Evolutionary conservation across 805 yeast species (phyloP).

Genomic region (Phaffomyces thermotolerans): DNA sequence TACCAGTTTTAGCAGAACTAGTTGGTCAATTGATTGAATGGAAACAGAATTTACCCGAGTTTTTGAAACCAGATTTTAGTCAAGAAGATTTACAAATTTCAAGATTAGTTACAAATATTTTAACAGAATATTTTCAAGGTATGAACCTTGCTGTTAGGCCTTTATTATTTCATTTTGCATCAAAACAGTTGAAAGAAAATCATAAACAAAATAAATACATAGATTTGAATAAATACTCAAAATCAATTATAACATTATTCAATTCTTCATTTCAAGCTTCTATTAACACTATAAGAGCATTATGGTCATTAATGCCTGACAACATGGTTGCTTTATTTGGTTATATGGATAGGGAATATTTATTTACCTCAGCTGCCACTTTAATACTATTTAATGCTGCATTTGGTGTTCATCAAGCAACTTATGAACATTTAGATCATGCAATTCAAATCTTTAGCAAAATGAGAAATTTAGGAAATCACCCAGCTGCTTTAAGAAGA

Average conservation of each 20-base stretch:
- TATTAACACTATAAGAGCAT: constrained; percentile 61
- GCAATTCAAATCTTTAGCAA: constrained; percentile 61
- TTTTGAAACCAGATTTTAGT: constrained; percentile 57
- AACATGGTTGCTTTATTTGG: constrained; percentile 84
- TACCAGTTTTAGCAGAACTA: constrained; percentile 64
- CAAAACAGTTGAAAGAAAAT: constrained; percentile 51
- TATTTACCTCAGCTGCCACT: constrained; percentile 72
- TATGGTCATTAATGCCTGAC: constrained; percentile 69
- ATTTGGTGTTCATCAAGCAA: constrained; percentile 75
- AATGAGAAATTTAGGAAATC: constrained; percentile 72
- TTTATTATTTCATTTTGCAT: constrained; percentile 65
- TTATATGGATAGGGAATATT: constrained; percentile 79
- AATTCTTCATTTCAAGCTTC: constrained; percentile 79
- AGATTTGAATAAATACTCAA: constrained; percentile 61
- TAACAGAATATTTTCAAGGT: constrained; percentile 82
- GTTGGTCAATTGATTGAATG: constrained; percentile 61
- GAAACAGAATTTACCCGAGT: constrained; percentile 59
- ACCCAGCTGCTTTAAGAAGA: constrained; percentile 70
- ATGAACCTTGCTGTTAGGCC: constrained; percentile 75
- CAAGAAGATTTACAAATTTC: constrained; percentile 45
- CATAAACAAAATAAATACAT: constrained; percentile 43
- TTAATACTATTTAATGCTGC: constrained; percentile 68
- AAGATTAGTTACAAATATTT: constrained; percentile 61
- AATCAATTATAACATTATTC: constrained; percentile 56
- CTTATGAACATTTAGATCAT: constrained; percentile 64